Evolutionary conservation across 768 basidiomycete species (phyloP).

Genomic region (Lanmaoa rubissima): DNA sequence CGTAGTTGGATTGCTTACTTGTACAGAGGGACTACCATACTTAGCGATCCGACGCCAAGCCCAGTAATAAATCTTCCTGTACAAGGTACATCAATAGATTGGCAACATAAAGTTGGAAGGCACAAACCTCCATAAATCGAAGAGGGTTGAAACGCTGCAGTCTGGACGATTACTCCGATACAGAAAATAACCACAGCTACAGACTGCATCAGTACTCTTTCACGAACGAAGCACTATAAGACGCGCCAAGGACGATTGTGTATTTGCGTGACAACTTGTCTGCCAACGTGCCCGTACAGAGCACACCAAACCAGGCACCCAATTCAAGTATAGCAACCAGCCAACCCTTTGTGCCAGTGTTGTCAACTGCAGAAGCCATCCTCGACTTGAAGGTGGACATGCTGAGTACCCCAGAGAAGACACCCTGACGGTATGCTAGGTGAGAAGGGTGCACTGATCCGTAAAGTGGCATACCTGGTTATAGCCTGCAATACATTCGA

Average conservation of each 20-base stretch:
- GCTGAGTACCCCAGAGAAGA: conserved; percentile 71
- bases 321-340: conserved; percentile 73
- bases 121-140: conserved; percentile 63
- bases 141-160: conserved; percentile 50
- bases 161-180: conserved; percentile 74
- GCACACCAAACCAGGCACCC: conserved; percentile 74
- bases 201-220: conserved; percentile 17
- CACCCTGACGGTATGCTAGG: conserved; percentile 45
- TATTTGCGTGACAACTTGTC: conserved; percentile 75
- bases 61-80: conserved; percentile 71
- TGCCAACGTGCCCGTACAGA: conserved; percentile 68
- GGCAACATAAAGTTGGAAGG: not conserved
- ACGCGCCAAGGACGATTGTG: conserved; percentile 57
- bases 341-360: conserved; percentile 63
- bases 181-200: conserved; percentile 59
- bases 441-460: not conserved
- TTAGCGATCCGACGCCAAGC: conserved; percentile 76
- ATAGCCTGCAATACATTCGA: conserved; percentile 44
- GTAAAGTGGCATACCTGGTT: conserved; percentile 48
- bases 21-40: conserved; percentile 82
- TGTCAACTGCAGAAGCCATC: conserved; percentile 54
- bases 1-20: conserved; percentile 37
- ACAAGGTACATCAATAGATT: not conserved
- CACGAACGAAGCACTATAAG: not conserved
- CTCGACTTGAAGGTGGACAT: conserved; percentile 51